Evolutionary conservation across 805 yeast species (phyloP), one percentile per base, ranked within the genome.

Genomic region (Kuraishia borneana): DNA sequence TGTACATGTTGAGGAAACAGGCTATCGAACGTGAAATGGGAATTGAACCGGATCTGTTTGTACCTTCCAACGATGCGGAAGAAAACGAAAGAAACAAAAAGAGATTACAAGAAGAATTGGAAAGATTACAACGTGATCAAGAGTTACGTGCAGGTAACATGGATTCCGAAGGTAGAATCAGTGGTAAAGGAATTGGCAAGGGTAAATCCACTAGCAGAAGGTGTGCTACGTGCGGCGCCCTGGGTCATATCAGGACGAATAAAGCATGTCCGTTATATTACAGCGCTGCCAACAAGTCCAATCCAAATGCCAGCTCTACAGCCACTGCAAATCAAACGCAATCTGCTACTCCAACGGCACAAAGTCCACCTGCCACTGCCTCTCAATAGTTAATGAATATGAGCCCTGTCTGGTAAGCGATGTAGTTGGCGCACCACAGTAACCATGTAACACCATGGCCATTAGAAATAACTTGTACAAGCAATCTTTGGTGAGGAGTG

Each of bases 191-290:
- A 18, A 71, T 72, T 28, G 84, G 83, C 21, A 80, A 80, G 46
- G 82, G 82, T 21, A 78, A 78, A 46, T 67, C 78, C 21, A 76
- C 74, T 4, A 78, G 81, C 6, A 66, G 98, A 52, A 74, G 84
- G 49, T 89, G 98, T 60, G 88, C 94, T 3, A 80, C 92, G 0
- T 89, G 98, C 66, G 97, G 97, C 17, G 92, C 89, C 9, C 68
- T 83, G 42, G 98, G 97, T 0, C 98, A 89, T 54, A 89, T 89
- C 41, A 71, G 92, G 52, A 89, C 98, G 2, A 87, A 85, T 53
- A 81, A 80, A 42, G 63, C 89, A 2, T 89, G 98, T 60, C 98
- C 97, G 12, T 68, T 87, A 70, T 89, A 83, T 18, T 23, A 32
- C 30, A 23, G 30, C 10, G 21, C 18, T 13, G 17, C 16, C 20